Base-by-base conservation (phyloP, 2,329 filamentous ascomycete species). In the Hypomyces rosellus region DNA sequence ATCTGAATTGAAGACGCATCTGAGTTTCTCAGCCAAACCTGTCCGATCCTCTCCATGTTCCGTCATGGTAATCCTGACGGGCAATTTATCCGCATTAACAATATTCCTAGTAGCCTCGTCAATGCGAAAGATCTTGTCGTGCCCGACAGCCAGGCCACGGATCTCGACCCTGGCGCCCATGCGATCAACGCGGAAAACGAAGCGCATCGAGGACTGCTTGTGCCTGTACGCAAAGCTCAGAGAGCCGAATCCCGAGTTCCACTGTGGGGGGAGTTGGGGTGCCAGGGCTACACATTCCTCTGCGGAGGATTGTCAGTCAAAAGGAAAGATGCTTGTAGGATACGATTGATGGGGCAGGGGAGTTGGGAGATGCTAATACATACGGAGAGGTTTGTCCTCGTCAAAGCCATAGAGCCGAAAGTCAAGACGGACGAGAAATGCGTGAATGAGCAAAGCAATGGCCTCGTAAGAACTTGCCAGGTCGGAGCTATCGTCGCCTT, bases 151-250 rank as follows among this genome's bases (percentile, higher is more conserved):
- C 38, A 95, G 75, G 3, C 85, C 91, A 60, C 89, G 82, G 37
- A 96, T 76, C 54, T 96, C 84, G n/a, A 87, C 85, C 63, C 92
- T 95, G 59, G 78, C 78, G 40, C 91, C 90, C 60, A 96, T 78
- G 48, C 89, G 81, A 65, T 86, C 89, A 55, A 95, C 71, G 64
- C 90, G 92, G 58, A 96, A 67, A 25, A 96, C 75, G 63, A 87
- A 96, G 52, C 85, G 81, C 80, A 91, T 88, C 14, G 89, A 84
- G 0, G 89, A 95, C 65, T 95, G 88, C 20, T 81, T 75, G 67
- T 96, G 91, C 3, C 83, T 82, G 71, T 97, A 97, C 55, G 90
- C 82, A 68, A 97, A 96, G 50, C 85, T 81, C 64, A 89, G 86
- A 13, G 84, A 82, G 54, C 81, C 81, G 51, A 78, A 77, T 16